Percentiles rank a stretch among this genome's conserved stretches.
phyloP scores from a whole-genome alignment of 164 flowering plant genomes.

The Stephania japonica region DNA sequence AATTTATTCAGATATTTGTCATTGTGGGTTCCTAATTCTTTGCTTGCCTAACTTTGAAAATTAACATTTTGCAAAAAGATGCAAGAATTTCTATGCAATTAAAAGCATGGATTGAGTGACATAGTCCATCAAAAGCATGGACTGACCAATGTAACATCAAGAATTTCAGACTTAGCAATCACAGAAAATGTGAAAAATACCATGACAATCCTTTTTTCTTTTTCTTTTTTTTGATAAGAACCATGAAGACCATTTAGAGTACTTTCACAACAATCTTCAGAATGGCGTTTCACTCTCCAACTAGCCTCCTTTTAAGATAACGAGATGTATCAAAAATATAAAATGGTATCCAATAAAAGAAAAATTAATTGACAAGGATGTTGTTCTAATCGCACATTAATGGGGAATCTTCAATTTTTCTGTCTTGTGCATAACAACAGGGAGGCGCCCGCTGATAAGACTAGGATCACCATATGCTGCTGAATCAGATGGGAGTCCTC shows the following conservation, averaged over 20 bases:
- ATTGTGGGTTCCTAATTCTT: not conserved
- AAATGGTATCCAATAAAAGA: not conserved
- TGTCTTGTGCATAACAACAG: conserved; percentile 59
- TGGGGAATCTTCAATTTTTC: conserved; percentile 59
- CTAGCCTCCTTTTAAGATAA: not conserved
- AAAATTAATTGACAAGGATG: not conserved
- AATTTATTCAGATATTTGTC: not conserved
- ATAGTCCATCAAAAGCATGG: not conserved
- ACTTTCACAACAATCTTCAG: not conserved
- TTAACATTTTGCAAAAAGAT: not conserved
- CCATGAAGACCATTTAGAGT: not conserved
- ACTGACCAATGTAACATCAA: not conserved
- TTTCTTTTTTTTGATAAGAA: not conserved
- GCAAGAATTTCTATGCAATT: not conserved
- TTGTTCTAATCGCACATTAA: conserved; percentile 18
- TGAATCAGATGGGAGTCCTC: conserved; percentile 75
- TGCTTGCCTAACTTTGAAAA: not conserved
- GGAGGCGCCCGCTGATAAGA: conserved; percentile 64
- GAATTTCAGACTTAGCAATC: not conserved
- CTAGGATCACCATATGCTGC: conserved; percentile 79
- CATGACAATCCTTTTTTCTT: not conserved
- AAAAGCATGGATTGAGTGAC: not conserved
- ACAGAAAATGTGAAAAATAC: not conserved
- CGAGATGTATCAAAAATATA: not conserved
- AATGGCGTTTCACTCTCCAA: not conserved